These are phyloP conservation scores for Tremella fuciformis DNA, from an alignment of 768 basidiomycete genomes.

Conservation along the genomic window DNA sequence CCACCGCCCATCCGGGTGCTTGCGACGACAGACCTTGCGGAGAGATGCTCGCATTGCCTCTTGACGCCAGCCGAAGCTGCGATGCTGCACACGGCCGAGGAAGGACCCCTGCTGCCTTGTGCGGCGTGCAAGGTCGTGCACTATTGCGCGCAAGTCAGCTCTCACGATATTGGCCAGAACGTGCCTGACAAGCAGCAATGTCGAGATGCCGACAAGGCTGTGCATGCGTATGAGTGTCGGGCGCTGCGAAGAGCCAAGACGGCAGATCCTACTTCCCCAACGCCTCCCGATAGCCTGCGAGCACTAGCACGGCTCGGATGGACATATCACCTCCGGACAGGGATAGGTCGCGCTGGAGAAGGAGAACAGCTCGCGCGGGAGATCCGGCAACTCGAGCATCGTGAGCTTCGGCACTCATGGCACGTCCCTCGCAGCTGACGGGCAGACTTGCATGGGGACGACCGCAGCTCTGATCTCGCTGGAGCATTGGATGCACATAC, in stretches of 20 bases:
- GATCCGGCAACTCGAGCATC: conserved; percentile 51
- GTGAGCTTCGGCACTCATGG: background rate
- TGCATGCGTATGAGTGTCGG: conserved; percentile 5
- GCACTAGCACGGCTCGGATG: background rate
- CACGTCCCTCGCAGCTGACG: conserved; percentile 55
- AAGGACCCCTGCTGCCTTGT: conserved; percentile 58
- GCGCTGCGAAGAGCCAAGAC: conserved; percentile 2
- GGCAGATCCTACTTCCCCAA: conserved; percentile 4
- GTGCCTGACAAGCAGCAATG: background rate
- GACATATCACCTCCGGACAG: background rate
- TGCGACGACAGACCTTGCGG: conserved; percentile 62
- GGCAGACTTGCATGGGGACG: conserved; percentile 63
- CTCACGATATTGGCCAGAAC: background rate
- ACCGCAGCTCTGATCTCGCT: conserved; percentile 49
- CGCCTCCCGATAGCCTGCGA: background rate
- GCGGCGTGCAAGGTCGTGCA: conserved; percentile 65
- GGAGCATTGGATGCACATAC: conserved; percentile 39
- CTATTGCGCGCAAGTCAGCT: conserved; percentile 69
- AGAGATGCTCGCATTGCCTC: conserved; percentile 68
- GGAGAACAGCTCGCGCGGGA: background rate
- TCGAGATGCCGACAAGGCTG: background rate
- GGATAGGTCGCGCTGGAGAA: background rate
- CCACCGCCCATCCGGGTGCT: conserved; percentile 55
- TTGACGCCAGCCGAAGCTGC: conserved; percentile 35
- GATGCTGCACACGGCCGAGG: conserved; percentile 4